A percentile compares a stretch with the other conserved stretches of the same genome.
These are phyloP conservation scores for Yueomyces sp. DNA, from an alignment of 805 yeast species.

Conservation along the genomic window DNA sequence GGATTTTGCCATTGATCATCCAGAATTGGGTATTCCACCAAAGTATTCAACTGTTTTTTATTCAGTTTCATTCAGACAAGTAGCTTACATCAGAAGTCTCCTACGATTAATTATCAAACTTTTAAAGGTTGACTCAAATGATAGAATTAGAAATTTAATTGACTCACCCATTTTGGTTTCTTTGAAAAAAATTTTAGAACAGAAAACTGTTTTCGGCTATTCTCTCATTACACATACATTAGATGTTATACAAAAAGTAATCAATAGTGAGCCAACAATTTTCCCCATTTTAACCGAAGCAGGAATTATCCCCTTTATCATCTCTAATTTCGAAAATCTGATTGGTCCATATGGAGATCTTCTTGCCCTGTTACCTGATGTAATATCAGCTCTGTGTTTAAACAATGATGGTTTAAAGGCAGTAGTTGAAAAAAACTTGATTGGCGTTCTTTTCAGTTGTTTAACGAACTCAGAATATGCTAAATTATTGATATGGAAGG, in stretches of 20 bases:
- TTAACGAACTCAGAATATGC: conserved; percentile 39
- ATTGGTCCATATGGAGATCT: conserved; percentile 48
- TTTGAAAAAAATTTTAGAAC: conserved; percentile 41
- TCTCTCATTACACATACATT: conserved; percentile 46
- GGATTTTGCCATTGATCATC: conserved; percentile 45
- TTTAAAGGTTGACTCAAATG: conserved; percentile 66
- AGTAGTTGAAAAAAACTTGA: conserved; percentile 30
- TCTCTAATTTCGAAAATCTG: conserved; percentile 42
- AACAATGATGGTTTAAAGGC: conserved; percentile 57
- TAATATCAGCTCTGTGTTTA: conserved; percentile 71
- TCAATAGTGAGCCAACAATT: conserved; percentile 87
- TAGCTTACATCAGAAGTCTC: conserved; percentile 42
- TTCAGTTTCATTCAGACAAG: conserved; percentile 44
- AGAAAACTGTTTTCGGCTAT: conserved; percentile 55
- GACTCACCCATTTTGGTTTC: conserved; percentile 67
- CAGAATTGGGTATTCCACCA: conserved; percentile 46
- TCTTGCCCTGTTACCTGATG: conserved; percentile 51
- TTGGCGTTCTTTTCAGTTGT: conserved; percentile 35
- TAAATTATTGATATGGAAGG: conserved; percentile 39
- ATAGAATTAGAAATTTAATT: conserved; percentile 68
- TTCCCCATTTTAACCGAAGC: conserved; percentile 71
- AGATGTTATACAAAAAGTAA: conserved; percentile 52
- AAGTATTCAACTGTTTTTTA: conserved; percentile 36
- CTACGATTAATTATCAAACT: conserved; percentile 52
- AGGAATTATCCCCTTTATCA: conserved; percentile 49